Conservation (phyloP, 805 yeast species). For the Candida boidinii region DNA sequence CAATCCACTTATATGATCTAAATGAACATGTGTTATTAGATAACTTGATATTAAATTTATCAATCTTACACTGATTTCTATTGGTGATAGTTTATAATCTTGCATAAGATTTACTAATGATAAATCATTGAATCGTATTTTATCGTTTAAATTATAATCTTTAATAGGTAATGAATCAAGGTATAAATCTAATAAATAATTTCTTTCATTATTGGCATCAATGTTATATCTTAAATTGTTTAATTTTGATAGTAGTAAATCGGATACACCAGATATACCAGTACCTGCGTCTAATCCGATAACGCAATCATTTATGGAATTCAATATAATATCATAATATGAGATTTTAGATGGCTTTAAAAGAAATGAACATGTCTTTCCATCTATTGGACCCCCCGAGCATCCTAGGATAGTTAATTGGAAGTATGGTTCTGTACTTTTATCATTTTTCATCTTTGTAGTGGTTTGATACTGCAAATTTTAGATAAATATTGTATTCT, state of each 20-base stretch:
- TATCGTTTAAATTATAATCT: constrained; percentile 1
- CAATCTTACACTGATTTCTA: constrained; percentile 14
- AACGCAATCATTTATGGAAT: constrained; percentile 25
- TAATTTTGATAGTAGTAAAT: constrained; percentile 15
- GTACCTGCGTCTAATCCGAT: constrained; percentile 76
- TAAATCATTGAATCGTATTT: background rate
- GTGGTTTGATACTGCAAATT: too few species aligned
- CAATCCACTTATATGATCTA: constrained; percentile 70
- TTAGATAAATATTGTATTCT: too few species aligned
- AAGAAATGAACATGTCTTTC: constrained; percentile 58
- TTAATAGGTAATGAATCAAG: constrained; percentile 6
- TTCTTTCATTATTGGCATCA: background rate
- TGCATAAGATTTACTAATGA: constrained; percentile 1
- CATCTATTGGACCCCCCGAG: constrained; percentile 80
- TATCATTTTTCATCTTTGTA: too few species aligned
- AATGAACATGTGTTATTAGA: constrained; percentile 72
- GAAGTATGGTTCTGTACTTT: constrained; percentile 30
- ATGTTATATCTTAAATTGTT: background rate
- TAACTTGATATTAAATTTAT: constrained; percentile 31
- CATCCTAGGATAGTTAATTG: constrained; percentile 67
- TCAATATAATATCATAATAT: constrained; percentile 28
- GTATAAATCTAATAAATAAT: constrained; percentile 11
- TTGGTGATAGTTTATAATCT: constrained; percentile 3
- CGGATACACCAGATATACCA: constrained; percentile 50
- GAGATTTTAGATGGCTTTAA: constrained; percentile 44